phyloP scores from a whole-genome alignment of 1,284 basidiomycete genomes.

The Apiotrichum mycotoxinovorans region DNA sequence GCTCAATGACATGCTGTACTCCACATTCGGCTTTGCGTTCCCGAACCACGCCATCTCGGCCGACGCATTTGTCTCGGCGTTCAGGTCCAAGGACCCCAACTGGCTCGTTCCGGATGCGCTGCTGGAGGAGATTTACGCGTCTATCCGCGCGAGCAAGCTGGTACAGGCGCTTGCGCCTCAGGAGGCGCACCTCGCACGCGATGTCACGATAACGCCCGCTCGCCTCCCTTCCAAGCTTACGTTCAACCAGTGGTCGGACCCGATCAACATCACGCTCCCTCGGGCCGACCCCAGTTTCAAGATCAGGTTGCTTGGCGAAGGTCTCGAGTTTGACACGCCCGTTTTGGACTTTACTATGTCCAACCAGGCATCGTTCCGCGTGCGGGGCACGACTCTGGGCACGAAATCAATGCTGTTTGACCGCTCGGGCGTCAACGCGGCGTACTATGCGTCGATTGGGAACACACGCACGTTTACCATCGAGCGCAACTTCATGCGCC shows the following conservation, averaged over 20 bases:
- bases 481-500: slow-evolving; percentile 87
- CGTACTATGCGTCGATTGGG: slow-evolving; percentile 73
- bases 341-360: slow-evolving; percentile 68
- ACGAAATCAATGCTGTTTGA: slow-evolving; percentile 73
- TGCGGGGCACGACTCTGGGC: slow-evolving; percentile 78
- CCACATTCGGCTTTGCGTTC: slow-evolving; percentile 57
- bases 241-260: slow-evolving; percentile 77
- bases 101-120: slow-evolving; percentile 67
- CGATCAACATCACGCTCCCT: slow-evolving; percentile 75
- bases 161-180: slow-evolving; percentile 63
- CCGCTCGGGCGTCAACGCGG: slow-evolving; percentile 72
- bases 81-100: slow-evolving; percentile 68
- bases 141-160: slow-evolving; percentile 67
- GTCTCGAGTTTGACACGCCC: slow-evolving; percentile 78
- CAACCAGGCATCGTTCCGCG: slow-evolving; percentile 75
- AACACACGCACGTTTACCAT: slow-evolving; percentile 69
- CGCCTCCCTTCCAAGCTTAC: slow-evolving; percentile 71
- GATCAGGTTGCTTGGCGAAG: slow-evolving; percentile 78
- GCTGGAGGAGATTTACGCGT: slow-evolving; percentile 70
- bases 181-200: slow-evolving; percentile 21
- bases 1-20: slow-evolving; percentile 48
- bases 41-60: slow-evolving; percentile 60
- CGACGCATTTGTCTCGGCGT: slow-evolving; percentile 74
- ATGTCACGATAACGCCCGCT: slow-evolving; percentile 63
- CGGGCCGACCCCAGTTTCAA: slow-evolving; percentile 70